These are phyloP conservation scores for Calocybe gangraenosa DNA, from an alignment of 768 basidiomycete genomes.

Conservation along the genomic window DNA sequence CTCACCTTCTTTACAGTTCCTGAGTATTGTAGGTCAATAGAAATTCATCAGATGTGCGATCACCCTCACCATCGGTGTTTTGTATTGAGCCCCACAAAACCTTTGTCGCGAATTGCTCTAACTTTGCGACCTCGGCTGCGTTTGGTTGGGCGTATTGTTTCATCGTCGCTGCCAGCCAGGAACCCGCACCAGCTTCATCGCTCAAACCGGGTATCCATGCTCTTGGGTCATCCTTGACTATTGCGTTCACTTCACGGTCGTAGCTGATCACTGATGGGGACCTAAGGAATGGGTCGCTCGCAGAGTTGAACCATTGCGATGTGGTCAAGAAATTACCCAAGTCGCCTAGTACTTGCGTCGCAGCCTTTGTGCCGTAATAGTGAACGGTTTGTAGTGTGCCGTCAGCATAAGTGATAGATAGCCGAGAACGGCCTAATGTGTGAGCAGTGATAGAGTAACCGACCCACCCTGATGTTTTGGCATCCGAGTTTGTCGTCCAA, in stretches of 20 bases:
- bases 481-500: slow-evolving; percentile 40
- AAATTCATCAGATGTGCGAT: too few relatives aligned
- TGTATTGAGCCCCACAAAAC: slow-evolving; percentile 49
- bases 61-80: slow-evolving; percentile 36
- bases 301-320: slow-evolving; percentile 47
- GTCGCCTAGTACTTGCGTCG: slow-evolving; percentile 40
- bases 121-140: slow-evolving; percentile 47
- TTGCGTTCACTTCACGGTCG: slow-evolving; percentile 45
- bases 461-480: slow-evolving; percentile 35
- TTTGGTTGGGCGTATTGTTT: slow-evolving; percentile 53
- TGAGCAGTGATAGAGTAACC: slow-evolving; percentile 43
- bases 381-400: slow-evolving; percentile 50
- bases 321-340: slow-evolving; percentile 53
- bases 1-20: slow-evolving; percentile 50
- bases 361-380: slow-evolving; percentile 46
- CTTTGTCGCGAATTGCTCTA: slow-evolving; percentile 44
- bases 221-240: slow-evolving; percentile 46
- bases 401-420: slow-evolving; percentile 47
- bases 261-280: slow-evolving; percentile 54
- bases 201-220: slow-evolving; percentile 60
- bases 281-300: slow-evolving; percentile 47
- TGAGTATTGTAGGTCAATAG: slow-evolving; percentile 14
- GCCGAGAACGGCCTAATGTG: slow-evolving; percentile 44
- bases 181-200: slow-evolving; percentile 58
- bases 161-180: slow-evolving; percentile 53